These are phyloP conservation scores for Taiwanofungus camphoratus DNA, from an alignment of 1,284 basidiomycete genomes.

Conservation along the genomic window DNA sequence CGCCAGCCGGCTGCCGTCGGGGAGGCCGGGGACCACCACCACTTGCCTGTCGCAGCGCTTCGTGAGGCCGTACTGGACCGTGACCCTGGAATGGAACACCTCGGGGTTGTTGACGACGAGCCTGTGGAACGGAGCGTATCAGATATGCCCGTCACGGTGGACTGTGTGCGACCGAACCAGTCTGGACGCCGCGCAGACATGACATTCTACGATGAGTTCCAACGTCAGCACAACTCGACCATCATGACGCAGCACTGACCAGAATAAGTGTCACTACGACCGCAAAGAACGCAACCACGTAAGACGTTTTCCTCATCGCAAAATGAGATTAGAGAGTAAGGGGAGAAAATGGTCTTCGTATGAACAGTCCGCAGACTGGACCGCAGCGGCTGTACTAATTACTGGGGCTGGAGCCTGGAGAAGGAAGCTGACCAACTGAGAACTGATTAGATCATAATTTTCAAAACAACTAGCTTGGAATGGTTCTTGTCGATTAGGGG, in stretches of 20 bases:
- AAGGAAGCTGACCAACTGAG: not conserved
- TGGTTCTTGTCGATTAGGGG: slow-evolving; percentile 25
- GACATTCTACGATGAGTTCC: slow-evolving; percentile 43
- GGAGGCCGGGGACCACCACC: slow-evolving; percentile 42
- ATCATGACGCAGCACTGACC: slow-evolving; percentile 33
- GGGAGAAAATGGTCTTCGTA: not conserved
- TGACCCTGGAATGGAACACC: slow-evolving; percentile 40
- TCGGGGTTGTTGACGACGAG: slow-evolving; percentile 48
- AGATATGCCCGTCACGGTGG: slow-evolving; percentile 14
- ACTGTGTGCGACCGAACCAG: slow-evolving; percentile 44
- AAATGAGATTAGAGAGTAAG: not conserved
- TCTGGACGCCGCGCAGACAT: slow-evolving; percentile 52
- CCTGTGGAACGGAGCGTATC: slow-evolving; percentile 37
- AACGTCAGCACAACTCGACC: slow-evolving; percentile 4
- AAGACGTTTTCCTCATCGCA: slow-evolving; percentile 59
- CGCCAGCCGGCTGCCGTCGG: slow-evolving; percentile 37
- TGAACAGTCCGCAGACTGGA: not conserved
- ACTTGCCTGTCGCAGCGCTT: slow-evolving; percentile 50
- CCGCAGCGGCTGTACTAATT: slow-evolving; percentile 1
- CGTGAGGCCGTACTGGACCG: slow-evolving; percentile 53
- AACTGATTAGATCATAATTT: not conserved
- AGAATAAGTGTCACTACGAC: slow-evolving; percentile 45
- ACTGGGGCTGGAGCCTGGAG: not conserved
- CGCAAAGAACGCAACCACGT: slow-evolving; percentile 52
- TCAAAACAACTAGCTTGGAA: fast-evolving